These are phyloP conservation scores for Nitzschia inconspicua DNA, from an alignment of 108 stramenopile genomes.

Conservation along the genomic window DNA sequence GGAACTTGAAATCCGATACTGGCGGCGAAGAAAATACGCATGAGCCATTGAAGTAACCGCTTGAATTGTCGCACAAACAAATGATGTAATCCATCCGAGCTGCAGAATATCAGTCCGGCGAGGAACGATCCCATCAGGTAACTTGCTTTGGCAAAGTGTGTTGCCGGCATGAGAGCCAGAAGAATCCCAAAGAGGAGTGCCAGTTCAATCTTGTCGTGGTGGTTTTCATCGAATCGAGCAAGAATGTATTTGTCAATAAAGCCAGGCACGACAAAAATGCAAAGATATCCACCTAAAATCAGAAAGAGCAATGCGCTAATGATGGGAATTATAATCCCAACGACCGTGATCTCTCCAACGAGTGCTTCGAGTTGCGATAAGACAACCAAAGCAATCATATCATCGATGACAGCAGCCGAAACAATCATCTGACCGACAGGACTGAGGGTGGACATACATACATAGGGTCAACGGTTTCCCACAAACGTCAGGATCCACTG, in stretches of 20 bases:
- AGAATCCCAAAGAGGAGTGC: constrained; percentile 50
- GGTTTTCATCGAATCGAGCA: constrained; percentile 14
- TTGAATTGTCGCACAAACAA: constrained; percentile 74
- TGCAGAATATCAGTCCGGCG: constrained; percentile 77
- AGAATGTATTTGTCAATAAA: constrained; percentile 43
- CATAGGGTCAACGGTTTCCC: not conserved
- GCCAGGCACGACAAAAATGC: constrained; percentile 50
- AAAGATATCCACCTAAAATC: constrained; percentile 66
- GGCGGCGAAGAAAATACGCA: constrained; percentile 86
- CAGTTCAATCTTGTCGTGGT: constrained; percentile 50
- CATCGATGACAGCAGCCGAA: constrained; percentile 81
- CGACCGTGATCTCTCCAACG: constrained; percentile 44
- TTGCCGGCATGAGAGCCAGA: constrained; percentile 56
- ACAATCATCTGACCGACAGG: constrained; percentile 84
- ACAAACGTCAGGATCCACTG: no score
- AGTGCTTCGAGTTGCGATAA: constrained; percentile 64
- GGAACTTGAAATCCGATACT: constrained; percentile 78
- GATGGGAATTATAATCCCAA: constrained; percentile 60
- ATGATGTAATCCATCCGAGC: constrained; percentile 52
- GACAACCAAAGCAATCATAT: constrained; percentile 82
- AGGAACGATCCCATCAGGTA: constrained; percentile 61
- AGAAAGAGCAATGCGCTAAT: constrained; percentile 63
- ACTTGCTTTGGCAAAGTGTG: constrained; percentile 49
- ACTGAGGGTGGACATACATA: not conserved
- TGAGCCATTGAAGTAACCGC: constrained; percentile 76